Percentiles rank a stretch among this genome's conserved stretches.
Evolutionary conservation across 164 flowering plant genomes (phyloP).

Genomic region (Liriodendron chinense): DNA sequence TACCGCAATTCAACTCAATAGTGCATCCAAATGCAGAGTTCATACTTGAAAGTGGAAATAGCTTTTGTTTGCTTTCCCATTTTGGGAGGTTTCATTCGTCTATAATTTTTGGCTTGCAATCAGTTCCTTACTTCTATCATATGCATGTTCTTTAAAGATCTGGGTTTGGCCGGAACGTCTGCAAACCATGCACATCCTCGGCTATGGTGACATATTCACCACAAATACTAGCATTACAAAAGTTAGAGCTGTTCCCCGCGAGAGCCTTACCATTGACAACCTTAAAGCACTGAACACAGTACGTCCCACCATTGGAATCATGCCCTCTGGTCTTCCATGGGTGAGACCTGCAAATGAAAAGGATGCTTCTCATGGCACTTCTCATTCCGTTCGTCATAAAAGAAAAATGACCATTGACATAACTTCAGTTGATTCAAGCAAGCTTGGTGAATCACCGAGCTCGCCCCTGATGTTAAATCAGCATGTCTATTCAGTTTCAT

Average conservation of each 20-base stretch:
- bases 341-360: conserved; percentile 27
- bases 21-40: too few species aligned
- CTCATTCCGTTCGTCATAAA: conserved; percentile 6
- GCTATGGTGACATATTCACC: conserved; percentile 64
- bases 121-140: background rate
- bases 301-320: conserved; percentile 79
- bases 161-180: conserved; percentile 98
- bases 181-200: conserved; percentile 80
- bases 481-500: conserved; percentile 58
- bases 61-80: too few species aligned
- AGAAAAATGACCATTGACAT: background rate
- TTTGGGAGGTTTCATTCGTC: too few species aligned
- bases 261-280: conserved; percentile 70
- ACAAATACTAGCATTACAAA: conserved; percentile 71
- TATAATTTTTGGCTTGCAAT: background rate
- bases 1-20: too few species aligned
- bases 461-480: conserved; percentile 34
- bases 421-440: conserved; percentile 1
- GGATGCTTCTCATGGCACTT: conserved; percentile 23
- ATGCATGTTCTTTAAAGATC: conserved; percentile 34
- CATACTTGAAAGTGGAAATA: too few species aligned
- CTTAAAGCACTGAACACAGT: conserved; percentile 29
- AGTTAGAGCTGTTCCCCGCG: conserved; percentile 85
- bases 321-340: conserved; percentile 97
- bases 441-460: conserved; percentile 15